Conservation (phyloP, 208 protist species). For the Leishmania tarentolae region DNA sequence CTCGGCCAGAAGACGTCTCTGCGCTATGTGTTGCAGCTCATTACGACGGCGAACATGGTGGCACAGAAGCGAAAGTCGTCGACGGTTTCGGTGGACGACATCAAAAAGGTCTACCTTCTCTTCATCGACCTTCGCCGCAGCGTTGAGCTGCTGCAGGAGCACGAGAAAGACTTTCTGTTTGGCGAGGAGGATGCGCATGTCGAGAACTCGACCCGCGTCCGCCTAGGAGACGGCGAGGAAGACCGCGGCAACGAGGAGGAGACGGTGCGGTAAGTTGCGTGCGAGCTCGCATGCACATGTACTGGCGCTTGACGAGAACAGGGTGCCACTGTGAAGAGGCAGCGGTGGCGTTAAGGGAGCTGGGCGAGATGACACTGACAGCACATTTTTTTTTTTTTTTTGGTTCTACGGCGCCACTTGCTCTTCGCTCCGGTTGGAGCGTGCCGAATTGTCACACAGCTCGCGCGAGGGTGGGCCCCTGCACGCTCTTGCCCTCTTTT, state of each 20-base stretch:
- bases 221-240: slow-evolving; percentile 24
- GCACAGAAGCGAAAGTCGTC: slow-evolving; percentile 93
- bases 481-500: background rate
- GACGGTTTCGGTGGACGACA: slow-evolving; percentile 95
- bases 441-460: background rate
- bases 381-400: background rate
- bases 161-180: slow-evolving; percentile 93
- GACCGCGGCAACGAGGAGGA: slow-evolving; percentile 53
- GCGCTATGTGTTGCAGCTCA: slow-evolving; percentile 99
- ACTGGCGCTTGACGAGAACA: background rate
- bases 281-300: background rate
- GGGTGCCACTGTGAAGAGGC: background rate
- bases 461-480: background rate
- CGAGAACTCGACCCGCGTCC: slow-evolving; percentile 56
- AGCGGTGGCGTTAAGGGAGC: background rate
- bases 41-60: slow-evolving; percentile 97
- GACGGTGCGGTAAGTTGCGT: slow-evolving; percentile 18
- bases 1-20: slow-evolving; percentile 97
- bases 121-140: slow-evolving; percentile 97
- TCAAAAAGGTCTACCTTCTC: slow-evolving; percentile 97
- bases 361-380: background rate
- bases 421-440: background rate
- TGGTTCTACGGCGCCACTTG: background rate
- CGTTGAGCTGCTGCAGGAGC: slow-evolving; percentile 88
- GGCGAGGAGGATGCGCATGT: slow-evolving; percentile 84